Conservation (phyloP, 2,329 filamentous ascomycete species). For the Aureobasidium namibiae region DNA sequence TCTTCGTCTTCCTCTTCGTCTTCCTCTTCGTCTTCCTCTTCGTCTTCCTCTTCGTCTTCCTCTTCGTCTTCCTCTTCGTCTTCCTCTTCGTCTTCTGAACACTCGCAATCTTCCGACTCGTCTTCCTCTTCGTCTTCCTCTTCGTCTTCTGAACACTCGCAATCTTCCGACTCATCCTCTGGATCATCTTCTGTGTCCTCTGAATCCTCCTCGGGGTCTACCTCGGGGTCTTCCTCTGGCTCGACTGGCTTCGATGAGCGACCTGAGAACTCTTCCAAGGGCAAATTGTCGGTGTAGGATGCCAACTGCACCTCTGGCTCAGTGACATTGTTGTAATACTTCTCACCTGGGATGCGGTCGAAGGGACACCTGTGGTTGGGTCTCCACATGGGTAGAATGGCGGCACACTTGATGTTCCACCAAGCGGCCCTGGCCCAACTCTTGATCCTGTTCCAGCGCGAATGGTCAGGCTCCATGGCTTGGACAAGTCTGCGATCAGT, state of each 20-base stretch:
- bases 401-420: conserved; percentile 13
- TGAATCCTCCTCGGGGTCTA: neutral
- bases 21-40: neutral
- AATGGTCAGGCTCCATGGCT: neutral
- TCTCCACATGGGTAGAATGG: neutral
- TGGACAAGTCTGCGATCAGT: neutral
- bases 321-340: neutral
- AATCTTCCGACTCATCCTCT: too few relatives aligned
- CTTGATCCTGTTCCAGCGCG: neutral
- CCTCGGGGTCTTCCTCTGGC: neutral
- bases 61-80: neutral
- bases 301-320: conserved; percentile 7
- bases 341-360: conserved; percentile 2
- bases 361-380: conserved; percentile 8
- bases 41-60: neutral
- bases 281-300: neutral
- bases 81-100: neutral
- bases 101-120: too few relatives aligned
- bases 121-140: too few relatives aligned
- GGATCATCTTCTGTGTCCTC: neutral
- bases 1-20: too few relatives aligned
- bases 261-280: neutral
- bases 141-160: too few relatives aligned
- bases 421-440: neutral
- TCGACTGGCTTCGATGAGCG: neutral